A percentile compares a stretch with the other conserved stretches of the same genome.
phyloP scores from a whole-genome alignment of 106 monocot genomes.

The Allium sativum region DNA sequence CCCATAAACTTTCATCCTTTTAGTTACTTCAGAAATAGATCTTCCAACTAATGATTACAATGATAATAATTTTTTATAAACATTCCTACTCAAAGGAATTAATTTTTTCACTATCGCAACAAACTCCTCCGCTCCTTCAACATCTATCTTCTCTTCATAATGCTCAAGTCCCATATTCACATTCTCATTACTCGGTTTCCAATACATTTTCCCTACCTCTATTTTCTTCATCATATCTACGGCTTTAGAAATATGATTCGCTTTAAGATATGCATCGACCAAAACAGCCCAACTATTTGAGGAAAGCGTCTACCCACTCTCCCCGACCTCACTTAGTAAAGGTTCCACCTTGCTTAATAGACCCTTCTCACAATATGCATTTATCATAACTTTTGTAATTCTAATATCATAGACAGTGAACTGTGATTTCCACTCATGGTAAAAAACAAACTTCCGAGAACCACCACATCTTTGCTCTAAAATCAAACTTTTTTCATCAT shows the following conservation, averaged over 20 bases:
- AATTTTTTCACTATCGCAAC: conserved; percentile 1
- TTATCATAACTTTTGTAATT: conserved; percentile 18
- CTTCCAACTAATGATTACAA: conserved; percentile 11
- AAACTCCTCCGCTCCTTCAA: conserved; percentile 25
- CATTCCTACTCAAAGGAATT: conserved; percentile 12
- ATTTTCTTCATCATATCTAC: conserved; percentile 25
- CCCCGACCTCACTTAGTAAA: conserved; percentile 5
- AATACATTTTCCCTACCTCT: background rate
- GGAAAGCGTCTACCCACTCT: conserved; percentile 16
- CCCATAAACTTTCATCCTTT: conserved; percentile 15
- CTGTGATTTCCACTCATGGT: conserved; percentile 30
- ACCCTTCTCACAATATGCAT: conserved; percentile 28
- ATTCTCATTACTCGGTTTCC: conserved; percentile 21
- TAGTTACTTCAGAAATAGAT: conserved; percentile 11
- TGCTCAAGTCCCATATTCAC: conserved; percentile 17
- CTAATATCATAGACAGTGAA: conserved; percentile 15
- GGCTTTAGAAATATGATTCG: conserved; percentile 15
- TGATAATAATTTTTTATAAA: conserved; percentile 5
- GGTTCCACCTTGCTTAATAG: conserved; percentile 26
- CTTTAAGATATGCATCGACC: conserved; percentile 16
- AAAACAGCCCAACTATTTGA: conserved; percentile 17
- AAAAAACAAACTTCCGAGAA: too few relatives aligned
- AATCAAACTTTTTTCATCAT: too few relatives aligned
- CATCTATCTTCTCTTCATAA: conserved; percentile 19
- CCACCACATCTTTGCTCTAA: too few relatives aligned